Base-by-base conservation (phyloP, 495 filamentous ascomycete species). In the Penicillium antarcticum region DNA sequence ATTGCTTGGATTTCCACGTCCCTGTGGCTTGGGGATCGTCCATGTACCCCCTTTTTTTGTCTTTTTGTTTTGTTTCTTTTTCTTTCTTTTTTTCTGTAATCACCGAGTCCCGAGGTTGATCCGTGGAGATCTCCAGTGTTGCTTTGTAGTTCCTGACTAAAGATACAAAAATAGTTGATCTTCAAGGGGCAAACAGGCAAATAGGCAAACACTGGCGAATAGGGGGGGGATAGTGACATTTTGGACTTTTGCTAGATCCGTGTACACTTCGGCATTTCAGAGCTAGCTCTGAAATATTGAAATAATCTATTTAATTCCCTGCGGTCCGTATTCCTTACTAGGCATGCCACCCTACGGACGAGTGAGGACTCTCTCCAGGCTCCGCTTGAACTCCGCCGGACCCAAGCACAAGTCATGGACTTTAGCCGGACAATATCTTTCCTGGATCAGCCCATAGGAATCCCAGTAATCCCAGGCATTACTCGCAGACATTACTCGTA, bases 11-110 rank as follows among this genome's bases (percentile, higher is more conserved):
- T 35, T 44, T 42, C 26, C 41, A 52, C 29, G 8, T 18, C 14
- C 17, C 13, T 41, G 58, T 58, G 58, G 58, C 58, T 62, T 52
- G 47, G 31, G 53, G 51, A 51, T 52, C 51, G 54, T 58, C 55
- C 24, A n/a, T 44, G 21, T 44, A 16, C 19, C 35, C 42, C 48
- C 42, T 16, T 32, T 53, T 54, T 44, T 42, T 31, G 44, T 38
- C 24, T 16, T 21, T 33, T 39, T 40, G 41, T 19, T 17, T 26
- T 49, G 36, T 23, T 5, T 31, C 19, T 16, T 16, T 33, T 23
- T 39, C 31, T 23, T 3, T 23, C 12, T 31, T 16, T 45, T 29
- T 8, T 36, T 35, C 34, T 44, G 3, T 37, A 24, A 9, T 14
- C 45, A 42, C 48, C 57, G 48, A 54, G 45, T 44, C 45, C 48